Percentiles rank a stretch among this genome's conserved stretches.
Evolutionary conservation across 805 yeast genomes (phyloP).

Genomic region (Lachancea sp.): DNA sequence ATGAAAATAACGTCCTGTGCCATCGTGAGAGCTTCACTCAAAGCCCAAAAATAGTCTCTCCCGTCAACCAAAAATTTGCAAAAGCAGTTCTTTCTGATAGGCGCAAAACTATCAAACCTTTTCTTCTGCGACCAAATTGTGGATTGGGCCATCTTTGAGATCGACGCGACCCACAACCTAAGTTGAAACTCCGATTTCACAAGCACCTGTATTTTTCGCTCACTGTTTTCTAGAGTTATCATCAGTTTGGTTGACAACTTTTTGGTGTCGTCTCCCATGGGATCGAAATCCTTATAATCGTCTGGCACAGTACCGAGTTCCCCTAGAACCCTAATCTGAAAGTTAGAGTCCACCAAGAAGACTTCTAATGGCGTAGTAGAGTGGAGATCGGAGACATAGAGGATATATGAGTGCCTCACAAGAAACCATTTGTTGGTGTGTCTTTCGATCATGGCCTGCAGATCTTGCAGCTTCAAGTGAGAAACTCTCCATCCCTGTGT

Average conservation of each 20-base stretch:
- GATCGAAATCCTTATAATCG: slow-evolving; percentile 15
- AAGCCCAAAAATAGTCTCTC: slow-evolving; percentile 94
- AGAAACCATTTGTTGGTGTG: slow-evolving; percentile 91
- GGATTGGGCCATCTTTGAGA: slow-evolving; percentile 58
- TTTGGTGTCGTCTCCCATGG: slow-evolving; percentile 25
- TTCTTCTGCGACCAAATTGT: slow-evolving; percentile 69
- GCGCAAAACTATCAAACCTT: slow-evolving; percentile 88
- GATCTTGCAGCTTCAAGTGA: slow-evolving; percentile 71
- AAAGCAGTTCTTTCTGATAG: slow-evolving; percentile 73
- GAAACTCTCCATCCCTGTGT: slow-evolving; percentile 96
- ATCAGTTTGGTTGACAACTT: slow-evolving; percentile 48
- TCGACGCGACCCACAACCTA: slow-evolving; percentile 68
- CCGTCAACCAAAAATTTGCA: slow-evolving; percentile 98
- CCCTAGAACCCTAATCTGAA: slow-evolving; percentile 49
- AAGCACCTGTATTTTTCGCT: slow-evolving; percentile 67
- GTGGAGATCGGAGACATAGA: slow-evolving; percentile 78
- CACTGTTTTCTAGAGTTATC: slow-evolving; percentile 62
- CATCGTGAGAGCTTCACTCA: slow-evolving; percentile 84
- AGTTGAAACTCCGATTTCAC: slow-evolving; percentile 62
- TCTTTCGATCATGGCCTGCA: slow-evolving; percentile 82
- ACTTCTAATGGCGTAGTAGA: slow-evolving; percentile 89
- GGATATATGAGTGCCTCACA: slow-evolving; percentile 74
- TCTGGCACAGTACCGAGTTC: slow-evolving; percentile 7
- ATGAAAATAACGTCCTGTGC: slow-evolving; percentile 90
- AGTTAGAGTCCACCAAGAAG: slow-evolving; percentile 76